Conservation (phyloP, 208 protist species). For the Leishmania arabica region DNA sequence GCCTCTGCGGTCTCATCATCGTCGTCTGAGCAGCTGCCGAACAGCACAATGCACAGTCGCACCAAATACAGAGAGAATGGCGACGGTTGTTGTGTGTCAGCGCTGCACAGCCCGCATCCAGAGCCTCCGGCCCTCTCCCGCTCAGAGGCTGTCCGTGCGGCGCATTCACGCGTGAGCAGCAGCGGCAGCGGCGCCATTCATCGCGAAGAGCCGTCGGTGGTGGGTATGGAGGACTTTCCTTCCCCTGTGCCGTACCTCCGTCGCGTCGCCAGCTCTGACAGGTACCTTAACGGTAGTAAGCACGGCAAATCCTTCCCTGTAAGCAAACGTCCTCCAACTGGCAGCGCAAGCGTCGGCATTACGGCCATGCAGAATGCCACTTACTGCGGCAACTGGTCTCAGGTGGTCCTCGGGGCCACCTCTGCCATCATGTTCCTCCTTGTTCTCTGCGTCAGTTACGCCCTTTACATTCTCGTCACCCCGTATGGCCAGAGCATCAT, state of each 20-base stretch:
- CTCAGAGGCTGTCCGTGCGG: background rate
- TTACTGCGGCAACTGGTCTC: conserved; percentile 45
- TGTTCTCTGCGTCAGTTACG: conserved; percentile 40
- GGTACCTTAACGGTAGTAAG: background rate
- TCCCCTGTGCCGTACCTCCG: background rate
- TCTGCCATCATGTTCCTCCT: conserved; percentile 58
- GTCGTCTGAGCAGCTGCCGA: background rate
- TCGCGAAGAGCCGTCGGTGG: conserved; percentile 9
- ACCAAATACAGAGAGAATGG: background rate
- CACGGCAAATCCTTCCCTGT: background rate
- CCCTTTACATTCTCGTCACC: conserved; percentile 47
- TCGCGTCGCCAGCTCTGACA: background rate
- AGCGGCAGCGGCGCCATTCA: background rate
- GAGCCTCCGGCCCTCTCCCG: background rate
- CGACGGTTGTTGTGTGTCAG: background rate
- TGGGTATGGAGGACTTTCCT: background rate
- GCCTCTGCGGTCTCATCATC: background rate
- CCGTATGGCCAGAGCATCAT: conserved; percentile 63
- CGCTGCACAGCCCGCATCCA: background rate
- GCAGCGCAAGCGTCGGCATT: background rate
- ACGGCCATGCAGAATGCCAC: background rate
- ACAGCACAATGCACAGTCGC: background rate
- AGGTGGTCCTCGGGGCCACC: conserved; percentile 52
- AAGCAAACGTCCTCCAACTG: background rate
- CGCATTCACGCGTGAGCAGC: background rate